Evolutionary conservation across 2,329 filamentous ascomycete genomes (phyloP).

Genomic region (Leptodontidium sp.): DNA sequence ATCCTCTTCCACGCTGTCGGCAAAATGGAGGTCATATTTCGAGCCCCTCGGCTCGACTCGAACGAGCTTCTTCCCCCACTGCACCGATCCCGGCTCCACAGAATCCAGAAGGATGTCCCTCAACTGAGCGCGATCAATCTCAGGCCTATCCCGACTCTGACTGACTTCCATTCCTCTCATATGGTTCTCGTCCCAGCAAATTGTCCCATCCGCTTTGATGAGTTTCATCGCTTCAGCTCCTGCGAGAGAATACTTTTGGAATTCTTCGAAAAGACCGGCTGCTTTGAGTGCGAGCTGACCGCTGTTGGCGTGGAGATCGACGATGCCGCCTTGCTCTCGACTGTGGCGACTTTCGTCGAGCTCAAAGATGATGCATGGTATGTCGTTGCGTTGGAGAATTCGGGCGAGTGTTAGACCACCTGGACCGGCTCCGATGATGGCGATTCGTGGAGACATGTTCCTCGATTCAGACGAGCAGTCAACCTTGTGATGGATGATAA

Average conservation of each 20-base stretch:
- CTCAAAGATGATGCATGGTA: conserved; percentile 45
- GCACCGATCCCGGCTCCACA: no score
- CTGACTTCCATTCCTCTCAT: no score
- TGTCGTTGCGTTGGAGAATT: conserved; percentile 39
- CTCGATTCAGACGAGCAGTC: not conserved
- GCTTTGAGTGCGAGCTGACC: conserved; percentile 47
- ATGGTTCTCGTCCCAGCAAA: conserved; percentile 23
- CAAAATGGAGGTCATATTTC: no score
- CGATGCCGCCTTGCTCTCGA: conserved; percentile 50
- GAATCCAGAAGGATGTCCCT: no score
- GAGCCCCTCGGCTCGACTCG: no score
- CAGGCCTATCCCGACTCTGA: no score
- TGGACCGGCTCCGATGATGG: conserved; percentile 38
- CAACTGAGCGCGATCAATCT: no score
- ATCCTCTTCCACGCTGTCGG: no score
- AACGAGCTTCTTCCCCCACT: no score
- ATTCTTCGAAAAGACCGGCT: conserved; percentile 44
- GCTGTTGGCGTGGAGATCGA: conserved; percentile 54
- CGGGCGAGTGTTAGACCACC: conserved; percentile 35
- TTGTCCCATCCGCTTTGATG: conserved; percentile 44
- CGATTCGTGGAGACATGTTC: conserved; percentile 30
- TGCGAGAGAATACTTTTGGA: conserved; percentile 49
- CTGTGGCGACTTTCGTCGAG: conserved; percentile 36
- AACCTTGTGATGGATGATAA: not conserved
- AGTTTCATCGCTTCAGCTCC: conserved; percentile 53